Evolutionary conservation across 2,329 filamentous ascomycete species (phyloP).

Genomic region (Scleromitrula shiraiana): DNA sequence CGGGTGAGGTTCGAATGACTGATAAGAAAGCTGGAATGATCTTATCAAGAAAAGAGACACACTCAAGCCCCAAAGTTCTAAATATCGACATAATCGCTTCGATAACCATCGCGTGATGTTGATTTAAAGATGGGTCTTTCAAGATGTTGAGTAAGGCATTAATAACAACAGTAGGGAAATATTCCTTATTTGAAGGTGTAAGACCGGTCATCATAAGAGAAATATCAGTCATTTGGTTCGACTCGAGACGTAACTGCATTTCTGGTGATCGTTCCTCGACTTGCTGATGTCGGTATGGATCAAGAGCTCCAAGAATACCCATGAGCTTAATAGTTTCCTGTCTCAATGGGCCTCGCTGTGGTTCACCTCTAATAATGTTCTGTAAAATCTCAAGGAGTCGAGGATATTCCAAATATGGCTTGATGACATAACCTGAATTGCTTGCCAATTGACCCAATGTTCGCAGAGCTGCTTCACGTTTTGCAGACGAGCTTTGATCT

Average conservation of each 20-base stretch:
- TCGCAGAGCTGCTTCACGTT: conserved; percentile 83
- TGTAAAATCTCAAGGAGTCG: conserved; percentile 88
- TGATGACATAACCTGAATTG: conserved; percentile 95
- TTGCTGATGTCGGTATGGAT: conserved; percentile 94
- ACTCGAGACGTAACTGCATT: conserved; percentile 58
- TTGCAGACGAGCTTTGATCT: conserved; percentile 82
- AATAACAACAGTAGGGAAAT: conserved; percentile 96
- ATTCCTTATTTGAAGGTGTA: conserved; percentile 94
- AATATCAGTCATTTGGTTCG: conserved; percentile 74
- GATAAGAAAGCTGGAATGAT: conserved; percentile 90
- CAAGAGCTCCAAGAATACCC: conserved; percentile 87
- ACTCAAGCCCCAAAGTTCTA: conserved; percentile 89
- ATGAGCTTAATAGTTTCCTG: conserved; percentile 95
- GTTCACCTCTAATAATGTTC: conserved; percentile 86
- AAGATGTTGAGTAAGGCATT: conserved; percentile 89
- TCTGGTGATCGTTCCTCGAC: conserved; percentile 86
- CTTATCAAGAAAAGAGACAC: conserved; percentile 85
- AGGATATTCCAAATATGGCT: conserved; percentile 91
- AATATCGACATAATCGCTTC: conserved; percentile 99
- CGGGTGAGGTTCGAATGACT: conserved; percentile 76
- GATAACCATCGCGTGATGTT: conserved; percentile 89
- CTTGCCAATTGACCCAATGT: conserved; percentile 88
- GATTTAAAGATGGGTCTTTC: conserved; percentile 79
- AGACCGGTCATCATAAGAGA: conserved; percentile 96
- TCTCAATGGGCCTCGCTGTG: conserved; percentile 71